Evolutionary conservation across 495 filamentous ascomycete genomes (phyloP).

Genomic region (Staphylotrichum tortipilum): DNA sequence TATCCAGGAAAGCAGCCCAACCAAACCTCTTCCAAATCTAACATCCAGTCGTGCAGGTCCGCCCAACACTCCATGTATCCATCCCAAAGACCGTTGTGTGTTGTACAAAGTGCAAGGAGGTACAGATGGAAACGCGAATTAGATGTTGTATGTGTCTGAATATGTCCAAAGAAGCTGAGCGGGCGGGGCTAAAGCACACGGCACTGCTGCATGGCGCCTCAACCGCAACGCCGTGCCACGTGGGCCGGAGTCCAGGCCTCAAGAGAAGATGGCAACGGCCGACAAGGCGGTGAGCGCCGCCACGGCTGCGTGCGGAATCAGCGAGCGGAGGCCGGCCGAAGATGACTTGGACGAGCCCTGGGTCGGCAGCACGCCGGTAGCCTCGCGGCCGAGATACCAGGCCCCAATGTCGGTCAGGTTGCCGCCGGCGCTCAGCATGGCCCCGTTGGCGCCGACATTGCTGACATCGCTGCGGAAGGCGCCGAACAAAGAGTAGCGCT

Average conservation of each 20-base stretch:
- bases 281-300: background rate
- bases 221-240: background rate
- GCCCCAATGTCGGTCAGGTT: conserved; percentile 62
- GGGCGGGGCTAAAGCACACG: too few relatives aligned
- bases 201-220: too few relatives aligned
- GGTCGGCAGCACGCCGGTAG: conserved; percentile 33
- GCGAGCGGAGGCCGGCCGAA: background rate
- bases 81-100: too few relatives aligned
- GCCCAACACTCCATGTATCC: too few relatives aligned
- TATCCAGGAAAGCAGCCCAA: too few relatives aligned
- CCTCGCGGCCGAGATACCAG: conserved; percentile 57
- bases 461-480: conserved; percentile 55
- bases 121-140: background rate
- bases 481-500: conserved; percentile 65
- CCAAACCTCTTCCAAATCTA: too few relatives aligned
- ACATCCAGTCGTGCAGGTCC: too few relatives aligned
- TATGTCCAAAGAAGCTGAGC: background rate
- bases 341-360: background rate
- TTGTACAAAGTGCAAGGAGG: background rate
- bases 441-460: conserved; percentile 61
- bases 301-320: background rate
- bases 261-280: background rate
- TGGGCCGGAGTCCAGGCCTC: background rate
- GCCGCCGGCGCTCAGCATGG: conserved; percentile 55
- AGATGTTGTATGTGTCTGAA: background rate